Evolutionary conservation across 306 rosid species (phyloP), one percentile per base, ranked within the genome.

Genomic region (Albizia julibrissin): DNA sequence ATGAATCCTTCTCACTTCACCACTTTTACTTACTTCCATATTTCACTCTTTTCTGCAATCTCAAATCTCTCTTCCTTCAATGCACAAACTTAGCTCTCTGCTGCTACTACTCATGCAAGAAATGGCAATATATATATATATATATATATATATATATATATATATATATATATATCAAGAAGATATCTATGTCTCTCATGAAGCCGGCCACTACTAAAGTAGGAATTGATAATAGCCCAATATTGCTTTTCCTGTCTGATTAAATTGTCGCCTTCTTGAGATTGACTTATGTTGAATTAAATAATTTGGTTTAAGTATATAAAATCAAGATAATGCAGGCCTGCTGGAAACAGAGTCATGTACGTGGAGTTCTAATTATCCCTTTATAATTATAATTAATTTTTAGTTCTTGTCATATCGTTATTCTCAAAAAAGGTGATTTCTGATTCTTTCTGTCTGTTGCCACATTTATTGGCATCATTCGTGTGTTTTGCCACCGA

Each of bases 1-100:
- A 74, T 94, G 94, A 85, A 94, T 76, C 76, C 90, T 86, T 83
- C 97, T 86, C 72, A 90, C 87, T 87, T 93, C 89, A 64, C 90
- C 88, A 64, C 79, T 73, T 83, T 84, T 84, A 72, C 54, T 84
- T 84, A 50, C 84, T 85, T 93, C 95, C 92, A 91, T 92, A 27
- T 61, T 72, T 13, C 50, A 39, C 29, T 22, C 75, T 84, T 56
- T 75, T 70, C 75, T 76, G 82, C 79, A 66, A 43, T 61, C 26
- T 29, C 82, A 47, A 37, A 37, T 6, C 40, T 37, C 6, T 37
- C 40, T 37, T 34, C 39, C 7, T 34, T 37, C 40, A 37, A 37
- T 37, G 40, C 40, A 37, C 1, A 37, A 47, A 47, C 52, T 47
- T 47, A 2, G 49, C 72, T 70, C 44, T 67, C 83, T 77, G 59